Conservation (phyloP, 148 eudicot species). For the Gaultheria prostrata region DNA sequence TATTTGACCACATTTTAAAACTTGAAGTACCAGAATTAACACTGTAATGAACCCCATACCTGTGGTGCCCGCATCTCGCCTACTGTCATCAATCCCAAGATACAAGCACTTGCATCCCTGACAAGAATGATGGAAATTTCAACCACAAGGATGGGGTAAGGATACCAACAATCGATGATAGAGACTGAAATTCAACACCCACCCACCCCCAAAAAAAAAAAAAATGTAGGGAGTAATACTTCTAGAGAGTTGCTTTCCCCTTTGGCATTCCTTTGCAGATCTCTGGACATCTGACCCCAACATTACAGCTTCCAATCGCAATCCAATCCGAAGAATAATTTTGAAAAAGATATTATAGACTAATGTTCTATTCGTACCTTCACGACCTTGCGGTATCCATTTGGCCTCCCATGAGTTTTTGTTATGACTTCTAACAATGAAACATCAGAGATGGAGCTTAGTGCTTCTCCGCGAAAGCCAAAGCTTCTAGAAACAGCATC, state of each 20-base stretch:
- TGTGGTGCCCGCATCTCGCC: slow-evolving; percentile 78
- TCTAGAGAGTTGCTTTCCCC: neutral
- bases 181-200: slow-evolving; percentile 5
- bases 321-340: neutral
- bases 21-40: neutral
- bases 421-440: slow-evolving; percentile 79
- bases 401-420: slow-evolving; percentile 80
- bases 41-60: slow-evolving; percentile 34
- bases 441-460: slow-evolving; percentile 85
- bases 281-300: neutral
- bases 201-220: neutral
- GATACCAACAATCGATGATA: neutral
- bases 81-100: slow-evolving; percentile 74
- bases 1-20: neutral
- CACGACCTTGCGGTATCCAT: slow-evolving; percentile 88
- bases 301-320: neutral
- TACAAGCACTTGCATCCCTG: slow-evolving; percentile 80
- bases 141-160: neutral
- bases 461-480: slow-evolving; percentile 84
- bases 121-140: slow-evolving; percentile 24
- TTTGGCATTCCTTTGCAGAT: neutral
- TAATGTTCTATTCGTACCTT: slow-evolving; percentile 45
- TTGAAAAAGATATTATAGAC: neutral
- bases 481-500: slow-evolving; percentile 42
- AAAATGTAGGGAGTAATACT: neutral